Conservation (phyloP, 768 basidiomycete species). For the Boletus vinaceobasis region DNA sequence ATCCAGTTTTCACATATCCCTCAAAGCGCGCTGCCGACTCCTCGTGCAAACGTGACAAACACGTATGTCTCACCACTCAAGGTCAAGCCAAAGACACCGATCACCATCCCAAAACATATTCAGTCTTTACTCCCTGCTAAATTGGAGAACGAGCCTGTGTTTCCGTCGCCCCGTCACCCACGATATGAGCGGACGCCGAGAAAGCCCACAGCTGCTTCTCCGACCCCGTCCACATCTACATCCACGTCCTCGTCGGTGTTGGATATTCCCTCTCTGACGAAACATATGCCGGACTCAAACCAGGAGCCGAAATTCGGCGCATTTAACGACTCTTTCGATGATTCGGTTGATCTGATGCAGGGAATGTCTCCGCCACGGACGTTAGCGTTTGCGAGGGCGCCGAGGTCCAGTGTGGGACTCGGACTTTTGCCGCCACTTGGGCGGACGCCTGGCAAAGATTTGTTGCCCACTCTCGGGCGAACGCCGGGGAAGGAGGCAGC, state of each 20-base stretch:
- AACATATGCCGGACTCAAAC: constrained; percentile 35
- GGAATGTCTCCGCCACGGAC: constrained; percentile 55
- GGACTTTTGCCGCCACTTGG: constrained; percentile 39
- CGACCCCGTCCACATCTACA: constrained; percentile 25
- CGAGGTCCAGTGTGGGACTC: constrained; percentile 31
- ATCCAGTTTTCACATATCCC: constrained; percentile 36
- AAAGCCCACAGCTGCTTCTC: constrained; percentile 15
- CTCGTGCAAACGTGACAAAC: constrained; percentile 33
- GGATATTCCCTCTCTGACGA: constrained; percentile 54
- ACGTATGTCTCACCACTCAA: constrained; percentile 48
- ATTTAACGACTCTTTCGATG: constrained; percentile 36
- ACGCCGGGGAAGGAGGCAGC: constrained; percentile 76
- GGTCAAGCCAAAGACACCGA: constrained; percentile 57
- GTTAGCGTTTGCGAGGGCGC: constrained; percentile 46
- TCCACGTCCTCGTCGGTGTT: constrained; percentile 34
- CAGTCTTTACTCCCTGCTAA: constrained; percentile 67
- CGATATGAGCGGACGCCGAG: constrained; percentile 28
- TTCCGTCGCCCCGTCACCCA: constrained; percentile 39
- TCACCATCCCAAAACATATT: constrained; percentile 42
- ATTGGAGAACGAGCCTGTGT: constrained; percentile 58
- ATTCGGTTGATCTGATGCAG: constrained; percentile 37
- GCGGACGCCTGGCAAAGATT: constrained; percentile 65
- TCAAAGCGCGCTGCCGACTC: constrained; percentile 30
- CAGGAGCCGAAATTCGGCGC: constrained; percentile 37
- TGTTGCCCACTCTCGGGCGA: constrained; percentile 42